Percentiles rank a stretch among this genome's conserved stretches.
phyloP scores from a whole-genome alignment of 2,329 filamentous ascomycete genomes.

The Ophiostoma tasmaniense region DNA sequence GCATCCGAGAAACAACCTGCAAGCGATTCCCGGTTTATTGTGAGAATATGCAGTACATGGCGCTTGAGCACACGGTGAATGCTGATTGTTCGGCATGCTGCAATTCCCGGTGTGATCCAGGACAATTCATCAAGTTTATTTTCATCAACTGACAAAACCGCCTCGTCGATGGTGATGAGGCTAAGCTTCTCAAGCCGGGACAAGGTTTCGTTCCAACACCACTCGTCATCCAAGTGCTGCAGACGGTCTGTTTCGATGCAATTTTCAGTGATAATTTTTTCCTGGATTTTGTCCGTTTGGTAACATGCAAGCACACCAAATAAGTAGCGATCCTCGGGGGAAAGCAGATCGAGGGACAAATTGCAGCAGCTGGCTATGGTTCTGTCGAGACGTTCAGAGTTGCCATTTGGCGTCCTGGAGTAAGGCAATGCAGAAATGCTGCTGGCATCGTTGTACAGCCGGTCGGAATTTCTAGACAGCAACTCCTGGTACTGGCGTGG shows the following conservation, averaged over 20 bases:
- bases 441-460: neutral
- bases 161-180: neutral
- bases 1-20: neutral
- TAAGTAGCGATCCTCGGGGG: neutral
- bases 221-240: neutral
- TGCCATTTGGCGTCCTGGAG: neutral
- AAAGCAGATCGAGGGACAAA: neutral
- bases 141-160: neutral
- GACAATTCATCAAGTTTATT: neutral
- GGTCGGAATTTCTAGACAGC: neutral
- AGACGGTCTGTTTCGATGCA: neutral
- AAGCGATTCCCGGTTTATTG: neutral
- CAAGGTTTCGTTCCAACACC: neutral
- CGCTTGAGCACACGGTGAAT: neutral
- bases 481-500: neutral
- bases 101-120: neutral
- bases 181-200: neutral
- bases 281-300: neutral
- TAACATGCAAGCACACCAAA: neutral
- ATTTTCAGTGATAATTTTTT: neutral
- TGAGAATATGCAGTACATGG: neutral
- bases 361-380: neutral
- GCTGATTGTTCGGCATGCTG: neutral
- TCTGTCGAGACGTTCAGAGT: neutral
- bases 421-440: neutral